Evolutionary conservation across 108 stramenopile genomes (phyloP), one percentile per base, ranked within the genome.

Genomic region (Nitzschia palea): DNA sequence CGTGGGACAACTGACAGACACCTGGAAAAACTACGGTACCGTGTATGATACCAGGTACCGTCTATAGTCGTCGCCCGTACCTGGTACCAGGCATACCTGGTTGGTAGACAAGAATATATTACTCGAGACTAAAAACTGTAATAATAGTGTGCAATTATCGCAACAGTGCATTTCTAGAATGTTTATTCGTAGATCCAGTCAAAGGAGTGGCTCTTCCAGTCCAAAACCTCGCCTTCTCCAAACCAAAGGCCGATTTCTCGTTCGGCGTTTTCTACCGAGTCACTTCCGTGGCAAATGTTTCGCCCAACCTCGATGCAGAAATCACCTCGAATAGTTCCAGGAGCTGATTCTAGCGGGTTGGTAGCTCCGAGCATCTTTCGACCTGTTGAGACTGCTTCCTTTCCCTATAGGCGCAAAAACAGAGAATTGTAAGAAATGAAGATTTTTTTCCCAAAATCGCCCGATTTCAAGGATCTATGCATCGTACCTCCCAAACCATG

Each of bases 301-400:
- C 94, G 78, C 40, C 93, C 93, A 9, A 90, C 85, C 60, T 86
- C 82, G 43, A 86, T 67, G 65, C 89, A 93, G 77, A 88, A 90
- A 62, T 97, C 96, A 43, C 96, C 96, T 27, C 96, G 87, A 64
- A 97, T 97, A 22, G 96, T 94, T 52, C 97, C 97, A 50, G 95
- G 94, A 20, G 77, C 86, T 32, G 84, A 79, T 27, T 89, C 95
- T 55, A 90, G 58, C 44, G 97, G 97, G 67, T 96, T 97, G 59
- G 97, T 98, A 15, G 95, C 95, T 17, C 97, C 97, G 6, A 98
- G 81, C 90, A 98, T 91, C 74, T 93, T 95, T 25, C 97, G 80
- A 34, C 96, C 96, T 4, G 91, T 91, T 17, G 81, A 68, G 47
- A 97, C 94, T 20, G 93, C 97, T 58, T 91, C 91, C 50, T 90